phyloP scores from a whole-genome alignment of 164 flowering plant genomes.

The Paratinospora sagittata region DNA sequence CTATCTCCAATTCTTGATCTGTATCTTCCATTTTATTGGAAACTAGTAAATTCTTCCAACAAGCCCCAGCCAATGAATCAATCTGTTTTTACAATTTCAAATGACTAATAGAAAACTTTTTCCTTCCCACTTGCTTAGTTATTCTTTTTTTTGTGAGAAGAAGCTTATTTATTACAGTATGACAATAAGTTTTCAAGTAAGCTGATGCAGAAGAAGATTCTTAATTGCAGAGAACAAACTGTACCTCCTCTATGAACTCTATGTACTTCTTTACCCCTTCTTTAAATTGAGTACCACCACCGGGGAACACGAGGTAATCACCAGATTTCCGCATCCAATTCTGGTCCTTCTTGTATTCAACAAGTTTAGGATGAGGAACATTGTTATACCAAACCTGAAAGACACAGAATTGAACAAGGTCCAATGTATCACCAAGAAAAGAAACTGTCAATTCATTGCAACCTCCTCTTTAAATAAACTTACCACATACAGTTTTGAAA shows the following conservation, averaged over 20 bases:
- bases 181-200: not conserved
- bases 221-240: not conserved
- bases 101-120: not conserved
- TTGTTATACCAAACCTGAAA: conserved; percentile 84
- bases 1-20: too few species aligned
- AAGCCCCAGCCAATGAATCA: too few species aligned
- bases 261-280: conserved; percentile 64
- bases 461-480: too few species aligned
- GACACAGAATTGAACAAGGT: not conserved
- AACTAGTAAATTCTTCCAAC: too few species aligned
- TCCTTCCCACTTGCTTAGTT: not conserved
- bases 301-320: conserved; percentile 77
- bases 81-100: not conserved
- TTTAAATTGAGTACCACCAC: conserved; percentile 96
- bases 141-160: not conserved
- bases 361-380: conserved; percentile 94
- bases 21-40: too few species aligned
- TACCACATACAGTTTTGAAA: too few species aligned
- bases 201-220: not conserved
- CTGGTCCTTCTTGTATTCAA: conserved; percentile 90
- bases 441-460: too few species aligned
- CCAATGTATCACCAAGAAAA: too few species aligned
- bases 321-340: conserved; percentile 72
- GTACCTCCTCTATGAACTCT: conserved; percentile 61
- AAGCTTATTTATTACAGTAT: not conserved